Percentiles rank a stretch among this genome's conserved stretches.
Evolutionary conservation across 257 asterid genomes (phyloP).

Genomic region (Ocimum tenuiflorum): DNA sequence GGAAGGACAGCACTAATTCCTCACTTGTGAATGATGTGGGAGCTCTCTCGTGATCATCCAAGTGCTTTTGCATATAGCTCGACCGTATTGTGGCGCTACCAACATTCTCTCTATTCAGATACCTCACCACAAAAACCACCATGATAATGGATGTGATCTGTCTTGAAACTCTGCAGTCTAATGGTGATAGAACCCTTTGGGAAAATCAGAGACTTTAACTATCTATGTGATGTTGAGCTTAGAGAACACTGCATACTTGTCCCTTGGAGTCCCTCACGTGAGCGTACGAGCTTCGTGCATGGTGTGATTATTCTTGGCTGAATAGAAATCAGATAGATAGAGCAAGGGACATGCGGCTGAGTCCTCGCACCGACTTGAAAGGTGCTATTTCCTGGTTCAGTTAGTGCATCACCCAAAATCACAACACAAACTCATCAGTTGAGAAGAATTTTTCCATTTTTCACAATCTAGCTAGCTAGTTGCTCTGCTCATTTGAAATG

Average conservation of each 20-base stretch:
- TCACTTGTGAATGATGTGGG: no score
- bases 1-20: no score
- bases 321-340: constrained; percentile 15
- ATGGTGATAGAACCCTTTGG: no score
- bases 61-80: background rate
- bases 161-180: constrained; percentile 14
- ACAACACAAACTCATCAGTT: constrained; percentile 4
- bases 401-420: constrained; percentile 26
- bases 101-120: constrained; percentile 28
- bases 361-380: constrained; percentile 26
- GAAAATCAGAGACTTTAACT: background rate
- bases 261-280: constrained; percentile 21
- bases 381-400: constrained; percentile 3
- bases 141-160: constrained; percentile 21
- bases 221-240: background rate
- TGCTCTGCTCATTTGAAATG: background rate
- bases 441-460: background rate
- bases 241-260: background rate
- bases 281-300: constrained; percentile 11
- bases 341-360: constrained; percentile 18
- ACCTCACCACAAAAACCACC: constrained; percentile 17
- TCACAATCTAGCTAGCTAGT: background rate
- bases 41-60: background rate
- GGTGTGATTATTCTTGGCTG: constrained; percentile 13
- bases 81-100: background rate